A percentile compares a stretch with the other conserved stretches of the same genome.
Conservation (phyloP, 2,329 filamentous ascomycete genomes). For the Beauveria pseudobassiana region DNA sequence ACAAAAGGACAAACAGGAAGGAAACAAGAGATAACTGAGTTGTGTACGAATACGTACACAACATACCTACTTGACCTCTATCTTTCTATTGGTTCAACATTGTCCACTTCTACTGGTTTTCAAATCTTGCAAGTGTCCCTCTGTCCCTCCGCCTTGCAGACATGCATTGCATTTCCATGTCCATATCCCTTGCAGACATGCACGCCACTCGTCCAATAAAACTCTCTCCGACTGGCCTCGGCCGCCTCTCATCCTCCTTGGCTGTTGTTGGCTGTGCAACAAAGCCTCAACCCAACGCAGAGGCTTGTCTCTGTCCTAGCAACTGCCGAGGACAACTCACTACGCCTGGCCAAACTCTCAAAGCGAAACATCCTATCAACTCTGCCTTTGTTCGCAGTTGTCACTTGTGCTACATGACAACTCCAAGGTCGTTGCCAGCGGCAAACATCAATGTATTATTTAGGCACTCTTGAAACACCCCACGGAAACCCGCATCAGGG, state of each 20-base stretch:
- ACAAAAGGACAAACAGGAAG: too few species aligned
- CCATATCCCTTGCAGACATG: not conserved
- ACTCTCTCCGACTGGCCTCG: not conserved
- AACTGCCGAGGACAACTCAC: not conserved
- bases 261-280: not conserved
- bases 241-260: too few species aligned
- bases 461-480: not conserved
- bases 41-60: too few species aligned
- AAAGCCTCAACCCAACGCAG: not conserved
- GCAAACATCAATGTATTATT: too few species aligned
- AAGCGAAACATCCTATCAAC: not conserved
- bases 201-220: not conserved
- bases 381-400: not conserved
- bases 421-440: not conserved
- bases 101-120: too few species aligned
- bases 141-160: too few species aligned
- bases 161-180: too few species aligned
- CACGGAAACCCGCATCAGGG: not conserved
- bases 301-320: not conserved
- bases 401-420: not conserved
- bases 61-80: too few species aligned
- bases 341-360: too few species aligned
- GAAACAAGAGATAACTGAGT: too few species aligned
- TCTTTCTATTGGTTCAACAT: too few species aligned
- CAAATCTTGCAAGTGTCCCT: too few species aligned